Conservation (phyloP, 352 stramenopile genomes). For the Globisporangium heterothallicum region DNA sequence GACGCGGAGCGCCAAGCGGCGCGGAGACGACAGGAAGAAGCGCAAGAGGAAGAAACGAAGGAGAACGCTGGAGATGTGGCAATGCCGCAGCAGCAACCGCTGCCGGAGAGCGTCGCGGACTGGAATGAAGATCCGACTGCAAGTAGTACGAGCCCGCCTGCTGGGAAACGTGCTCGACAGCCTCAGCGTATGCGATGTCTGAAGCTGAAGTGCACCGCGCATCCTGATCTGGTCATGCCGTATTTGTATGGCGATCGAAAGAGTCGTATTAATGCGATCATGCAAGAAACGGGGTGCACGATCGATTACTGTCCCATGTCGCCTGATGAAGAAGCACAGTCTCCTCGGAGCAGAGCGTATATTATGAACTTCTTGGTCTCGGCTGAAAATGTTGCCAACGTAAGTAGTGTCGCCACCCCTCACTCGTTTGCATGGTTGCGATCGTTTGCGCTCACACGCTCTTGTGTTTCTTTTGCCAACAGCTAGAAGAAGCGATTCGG, state of each 20-base stretch:
- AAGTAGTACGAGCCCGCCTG: constrained; percentile 8
- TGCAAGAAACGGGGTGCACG: constrained; percentile 35
- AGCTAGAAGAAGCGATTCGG: constrained; percentile 40
- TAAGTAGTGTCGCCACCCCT: constrained; percentile 14
- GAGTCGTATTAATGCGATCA: constrained; percentile 49
- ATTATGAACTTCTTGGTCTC: constrained; percentile 61
- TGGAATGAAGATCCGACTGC: background rate
- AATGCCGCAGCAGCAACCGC: background rate
- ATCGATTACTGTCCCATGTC: constrained; percentile 68
- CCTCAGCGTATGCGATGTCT: constrained; percentile 52
- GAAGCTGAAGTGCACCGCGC: constrained; percentile 44
- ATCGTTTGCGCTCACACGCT: background rate
- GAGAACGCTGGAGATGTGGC: constrained; percentile 3
- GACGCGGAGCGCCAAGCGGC: background rate
- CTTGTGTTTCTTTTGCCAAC: background rate
- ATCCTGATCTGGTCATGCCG: constrained; percentile 48
- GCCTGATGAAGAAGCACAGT: constrained; percentile 36
- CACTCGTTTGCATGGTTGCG: constrained; percentile 1
- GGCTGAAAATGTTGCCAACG: constrained; percentile 28
- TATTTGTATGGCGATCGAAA: constrained; percentile 55
- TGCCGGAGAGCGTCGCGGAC: constrained; percentile 2
- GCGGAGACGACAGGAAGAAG: background rate
- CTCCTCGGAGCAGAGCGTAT: constrained; percentile 21
- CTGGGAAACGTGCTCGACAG: constrained; percentile 12
- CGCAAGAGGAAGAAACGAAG: constrained; percentile 15